phyloP scores from a whole-genome alignment of 139 green algal genomes.

The Mesotaenium endlicherianum region DNA sequence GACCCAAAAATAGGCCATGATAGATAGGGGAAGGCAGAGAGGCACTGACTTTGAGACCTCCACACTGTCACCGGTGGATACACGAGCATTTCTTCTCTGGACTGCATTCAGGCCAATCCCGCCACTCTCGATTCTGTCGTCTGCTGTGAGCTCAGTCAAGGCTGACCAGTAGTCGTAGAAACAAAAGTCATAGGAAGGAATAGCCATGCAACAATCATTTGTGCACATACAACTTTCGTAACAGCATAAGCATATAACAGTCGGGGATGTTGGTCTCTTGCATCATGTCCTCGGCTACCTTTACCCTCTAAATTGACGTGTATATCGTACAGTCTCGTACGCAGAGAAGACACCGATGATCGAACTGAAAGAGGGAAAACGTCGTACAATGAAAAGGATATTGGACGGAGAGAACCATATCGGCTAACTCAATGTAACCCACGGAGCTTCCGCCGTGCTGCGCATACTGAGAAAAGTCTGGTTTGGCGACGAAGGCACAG shows the following conservation, averaged over 20 bases:
- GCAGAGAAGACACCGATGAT: background rate
- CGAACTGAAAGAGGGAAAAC: background rate
- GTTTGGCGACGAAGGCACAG: constrained; percentile 42
- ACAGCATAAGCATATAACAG: background rate
- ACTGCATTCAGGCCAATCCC: constrained; percentile 78
- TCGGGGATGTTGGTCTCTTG: background rate
- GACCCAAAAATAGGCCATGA: background rate
- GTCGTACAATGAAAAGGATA: constrained; percentile 20
- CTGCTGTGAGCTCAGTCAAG: constrained; percentile 14
- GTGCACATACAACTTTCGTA: background rate
- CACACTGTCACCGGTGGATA: constrained; percentile 32
- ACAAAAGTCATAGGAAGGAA: background rate
- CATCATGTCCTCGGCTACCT: background rate
- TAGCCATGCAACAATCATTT: background rate
- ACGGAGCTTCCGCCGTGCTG: background rate
- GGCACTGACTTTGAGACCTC: background rate
- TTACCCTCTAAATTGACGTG: background rate
- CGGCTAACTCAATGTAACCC: constrained; percentile 44
- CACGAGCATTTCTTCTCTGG: constrained; percentile 64
- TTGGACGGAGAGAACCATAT: constrained; percentile 62
- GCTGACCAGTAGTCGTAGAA: background rate
- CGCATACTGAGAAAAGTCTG: constrained; percentile 20
- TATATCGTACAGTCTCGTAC: background rate
- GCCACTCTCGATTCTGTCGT: constrained; percentile 61
- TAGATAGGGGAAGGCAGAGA: background rate